Evolutionary conservation across 2,329 filamentous ascomycete species (phyloP).

Genomic region (Endoconidiophora laricicola): DNA sequence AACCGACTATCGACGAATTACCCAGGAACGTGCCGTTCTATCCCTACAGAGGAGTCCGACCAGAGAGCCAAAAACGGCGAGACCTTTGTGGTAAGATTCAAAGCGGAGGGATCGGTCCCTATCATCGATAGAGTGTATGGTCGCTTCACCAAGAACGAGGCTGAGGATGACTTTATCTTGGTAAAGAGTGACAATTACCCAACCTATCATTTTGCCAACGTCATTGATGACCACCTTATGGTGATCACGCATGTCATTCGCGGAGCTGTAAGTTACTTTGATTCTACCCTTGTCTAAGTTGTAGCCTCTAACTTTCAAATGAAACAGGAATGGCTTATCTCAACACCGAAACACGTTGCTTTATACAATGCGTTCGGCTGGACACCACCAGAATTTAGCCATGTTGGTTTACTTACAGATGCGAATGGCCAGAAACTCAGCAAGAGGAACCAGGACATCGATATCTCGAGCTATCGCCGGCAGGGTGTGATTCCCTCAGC

Average conservation of each 20-base stretch:
- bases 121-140: slow-evolving; percentile 63
- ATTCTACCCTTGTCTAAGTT: not conserved
- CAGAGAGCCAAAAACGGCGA: slow-evolving; percentile 53
- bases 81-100: slow-evolving; percentile 61
- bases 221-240: slow-evolving; percentile 93
- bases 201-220: slow-evolving; percentile 94
- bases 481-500: slow-evolving; percentile 31
- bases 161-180: slow-evolving; percentile 69
- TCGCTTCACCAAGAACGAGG: slow-evolving; percentile 35
- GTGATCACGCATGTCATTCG: slow-evolving; percentile 88
- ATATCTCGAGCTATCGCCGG: slow-evolving; percentile 34
- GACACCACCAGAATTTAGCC: slow-evolving; percentile 58
- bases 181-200: slow-evolving; percentile 84
- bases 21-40: slow-evolving; percentile 51
- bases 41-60: slow-evolving; percentile 51
- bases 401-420: slow-evolving; percentile 60
- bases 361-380: slow-evolving; percentile 67
- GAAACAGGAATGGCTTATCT: slow-evolving; percentile 77
- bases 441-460: slow-evolving; percentile 51
- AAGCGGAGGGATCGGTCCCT: slow-evolving; percentile 26
- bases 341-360: slow-evolving; percentile 57
- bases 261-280: slow-evolving; percentile 43
- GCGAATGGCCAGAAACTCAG: slow-evolving; percentile 60
- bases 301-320: not conserved
- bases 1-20: slow-evolving; percentile 29